phyloP scores from a whole-genome alignment of 2,329 filamentous ascomycete genomes.

The Emericellopsis atlantica region DNA sequence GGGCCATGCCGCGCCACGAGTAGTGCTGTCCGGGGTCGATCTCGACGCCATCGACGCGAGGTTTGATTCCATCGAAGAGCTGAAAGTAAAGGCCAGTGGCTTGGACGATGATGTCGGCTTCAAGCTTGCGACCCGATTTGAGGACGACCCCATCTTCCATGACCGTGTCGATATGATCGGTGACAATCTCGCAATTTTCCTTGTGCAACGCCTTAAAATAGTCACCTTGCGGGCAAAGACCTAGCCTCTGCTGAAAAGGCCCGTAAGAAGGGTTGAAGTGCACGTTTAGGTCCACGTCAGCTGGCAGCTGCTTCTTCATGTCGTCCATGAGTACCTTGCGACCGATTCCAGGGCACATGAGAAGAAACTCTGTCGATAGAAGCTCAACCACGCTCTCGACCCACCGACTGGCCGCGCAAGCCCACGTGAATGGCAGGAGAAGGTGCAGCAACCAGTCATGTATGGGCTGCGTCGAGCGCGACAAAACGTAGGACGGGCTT shows the following conservation, averaged over 20 bases:
- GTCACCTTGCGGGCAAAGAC: slow-evolving; percentile 41
- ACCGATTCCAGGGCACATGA: slow-evolving; percentile 35
- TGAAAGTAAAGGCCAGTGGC: slow-evolving; percentile 50
- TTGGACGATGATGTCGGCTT: slow-evolving; percentile 52
- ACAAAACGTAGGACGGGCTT: slow-evolving; percentile 55
- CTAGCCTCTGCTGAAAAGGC: slow-evolving; percentile 64
- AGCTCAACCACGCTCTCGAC: slow-evolving; percentile 30
- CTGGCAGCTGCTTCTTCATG: slow-evolving; percentile 36
- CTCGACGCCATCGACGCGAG: slow-evolving; percentile 36
- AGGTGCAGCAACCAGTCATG: slow-evolving; percentile 20
- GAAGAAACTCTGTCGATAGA: slow-evolving; percentile 35
- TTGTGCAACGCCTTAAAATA: slow-evolving; percentile 31
- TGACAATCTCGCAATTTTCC: slow-evolving; percentile 27
- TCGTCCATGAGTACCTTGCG: slow-evolving; percentile 29
- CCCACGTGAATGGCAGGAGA: slow-evolving; percentile 29
- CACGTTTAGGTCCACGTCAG: slow-evolving; percentile 34
- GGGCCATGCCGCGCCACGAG: slow-evolving; percentile 48
- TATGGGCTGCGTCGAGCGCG: slow-evolving; percentile 26
- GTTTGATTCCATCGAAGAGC: slow-evolving; percentile 35
- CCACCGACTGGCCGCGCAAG: slow-evolving; percentile 29
- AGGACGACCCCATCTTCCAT: slow-evolving; percentile 29
- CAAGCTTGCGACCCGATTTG: slow-evolving; percentile 29
- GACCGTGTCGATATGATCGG: slow-evolving; percentile 33
- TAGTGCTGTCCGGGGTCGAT: slow-evolving; percentile 33
- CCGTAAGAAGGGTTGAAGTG: slow-evolving; percentile 51